Evolutionary conservation across 805 yeast species (phyloP), one percentile per base, ranked within the genome.

Genomic region (Yarrowia yakushimensis): DNA sequence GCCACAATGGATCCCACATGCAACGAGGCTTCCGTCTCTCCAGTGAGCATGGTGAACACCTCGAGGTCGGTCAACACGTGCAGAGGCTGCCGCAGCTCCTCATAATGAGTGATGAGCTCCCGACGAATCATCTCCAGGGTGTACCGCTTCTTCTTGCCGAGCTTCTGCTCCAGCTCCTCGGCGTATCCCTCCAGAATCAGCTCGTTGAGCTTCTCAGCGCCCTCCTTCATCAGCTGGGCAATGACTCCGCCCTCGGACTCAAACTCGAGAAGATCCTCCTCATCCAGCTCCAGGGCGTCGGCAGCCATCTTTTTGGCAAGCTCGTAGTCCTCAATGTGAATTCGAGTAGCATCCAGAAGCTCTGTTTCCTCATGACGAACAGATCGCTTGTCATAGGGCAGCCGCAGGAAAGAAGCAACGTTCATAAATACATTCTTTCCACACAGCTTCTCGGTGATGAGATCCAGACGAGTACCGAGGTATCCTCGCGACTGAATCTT

Each of bases 251-350:
- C 94, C 65, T 87, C 88, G 65, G 85, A 87, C 70, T 90, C 92
- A 50, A 86, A 73, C 63, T 87, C 92, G 2, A 85, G 87, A 70
- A 89, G 79, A 67, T 91, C 97, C 73, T 93, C 98, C 69, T 96
- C 99, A 69, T 91, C 97, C 66, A 92, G 81, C 72, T 93, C 99
- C 67, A 94, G 80, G 1, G 99, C 98, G 78, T 94, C 99, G 1
- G 97, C 94, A 8, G 97, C 98, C 92, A 94, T 94, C 73, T 94
- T 94, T 57, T 94, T 84, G 3, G 97, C 98, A 68, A 94, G 80
- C 66, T 90, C 96, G 73, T 94, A 94, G 76, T 94, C 99, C 74
- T 94, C 98, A 8, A 98, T 98, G 70, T 94, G 99, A 50, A 94
- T 91, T 76, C 99, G 83, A 0, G 99, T 94, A 57, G 94, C 92